phyloP scores from a whole-genome alignment of 2,329 filamentous ascomycete genomes.

The Beauveria australis region DNA sequence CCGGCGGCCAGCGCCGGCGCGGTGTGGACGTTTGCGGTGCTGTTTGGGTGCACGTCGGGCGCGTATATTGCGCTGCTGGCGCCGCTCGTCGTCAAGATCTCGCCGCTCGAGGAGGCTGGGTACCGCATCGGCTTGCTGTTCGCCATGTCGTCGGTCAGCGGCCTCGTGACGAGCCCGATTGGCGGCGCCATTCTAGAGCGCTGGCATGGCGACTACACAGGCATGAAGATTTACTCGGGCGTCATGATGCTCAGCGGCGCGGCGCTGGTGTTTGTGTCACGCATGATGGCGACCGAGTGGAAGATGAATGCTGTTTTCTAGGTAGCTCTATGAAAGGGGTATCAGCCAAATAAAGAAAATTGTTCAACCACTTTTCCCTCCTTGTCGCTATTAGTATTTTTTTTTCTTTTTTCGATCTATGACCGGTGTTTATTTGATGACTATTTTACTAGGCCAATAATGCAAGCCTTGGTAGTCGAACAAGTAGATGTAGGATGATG shows the following conservation, averaged over 20 bases:
- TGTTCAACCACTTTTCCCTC: not conserved
- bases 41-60: conserved; percentile 35
- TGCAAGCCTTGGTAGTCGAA: not conserved
- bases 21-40: conserved; percentile 30
- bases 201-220: conserved; percentile 15
- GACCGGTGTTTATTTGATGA: not conserved
- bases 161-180: conserved; percentile 44
- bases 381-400: not conserved
- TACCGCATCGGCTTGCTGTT: conserved; percentile 37
- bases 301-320: conserved; percentile 16
- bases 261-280: conserved; percentile 14
- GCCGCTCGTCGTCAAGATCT: conserved; percentile 41
- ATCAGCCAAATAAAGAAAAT: conserved; percentile 8
- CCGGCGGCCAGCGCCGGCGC: conserved; percentile 21
- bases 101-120: conserved; percentile 42
- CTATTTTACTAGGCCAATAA: conserved; percentile 1
- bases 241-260: conserved; percentile 19
- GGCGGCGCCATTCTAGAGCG: conserved; percentile 31
- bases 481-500: not conserved
- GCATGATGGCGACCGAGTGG: conserved; percentile 16
- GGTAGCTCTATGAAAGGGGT: conserved; percentile 12
- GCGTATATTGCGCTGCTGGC: conserved; percentile 32
- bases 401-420: not conserved
- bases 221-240: conserved; percentile 22
- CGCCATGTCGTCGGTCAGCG: conserved; percentile 41